phyloP scores from a whole-genome alignment of 1,139 yeast species.

The Taphrina betulina region DNA sequence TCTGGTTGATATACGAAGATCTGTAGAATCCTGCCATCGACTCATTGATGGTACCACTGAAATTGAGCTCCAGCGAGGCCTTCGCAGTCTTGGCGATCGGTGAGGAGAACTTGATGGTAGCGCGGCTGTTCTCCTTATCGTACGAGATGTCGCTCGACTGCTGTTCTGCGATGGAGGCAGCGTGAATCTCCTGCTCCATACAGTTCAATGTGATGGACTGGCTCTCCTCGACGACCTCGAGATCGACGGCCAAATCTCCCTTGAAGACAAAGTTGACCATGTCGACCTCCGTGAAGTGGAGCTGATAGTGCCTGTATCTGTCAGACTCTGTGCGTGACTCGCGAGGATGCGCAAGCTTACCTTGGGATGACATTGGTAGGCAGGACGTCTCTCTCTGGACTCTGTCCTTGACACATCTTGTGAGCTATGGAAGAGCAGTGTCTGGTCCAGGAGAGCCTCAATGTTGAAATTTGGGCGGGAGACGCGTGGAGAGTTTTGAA shows the following conservation, averaged over 20 bases:
- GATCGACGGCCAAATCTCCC: slow-evolving; percentile 56
- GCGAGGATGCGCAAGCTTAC: no score
- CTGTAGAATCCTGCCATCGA: slow-evolving; percentile 81
- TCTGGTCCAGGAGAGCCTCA: no score
- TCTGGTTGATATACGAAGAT: slow-evolving; percentile 63
- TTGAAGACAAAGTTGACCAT: slow-evolving; percentile 67
- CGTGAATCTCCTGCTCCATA: slow-evolving; percentile 55
- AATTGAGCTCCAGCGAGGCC: slow-evolving; percentile 54
- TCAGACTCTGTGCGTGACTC: neutral
- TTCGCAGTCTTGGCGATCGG: slow-evolving; percentile 50
- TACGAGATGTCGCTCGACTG: slow-evolving; percentile 40
- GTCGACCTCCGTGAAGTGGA: slow-evolving; percentile 66
- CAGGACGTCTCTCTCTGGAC: slow-evolving; percentile 22
- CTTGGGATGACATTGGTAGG: slow-evolving; percentile 34
- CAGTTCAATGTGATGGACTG: slow-evolving; percentile 58
- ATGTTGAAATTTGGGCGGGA: no score
- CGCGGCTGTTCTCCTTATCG: slow-evolving; percentile 62
- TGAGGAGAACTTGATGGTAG: slow-evolving; percentile 59
- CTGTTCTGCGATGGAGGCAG: slow-evolving; percentile 29
- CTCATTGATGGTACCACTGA: slow-evolving; percentile 65
- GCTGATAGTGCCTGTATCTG: slow-evolving; percentile 53
- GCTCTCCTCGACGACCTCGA: slow-evolving; percentile 60
- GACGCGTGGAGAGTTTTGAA: no score
- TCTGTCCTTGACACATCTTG: slow-evolving; percentile 29
- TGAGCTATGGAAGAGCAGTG: slow-evolving; percentile 8